Percentiles rank a stretch among this genome's conserved stretches.
These are phyloP conservation scores for Termitomyces sp. DNA, from an alignment of 768 basidiomycete genomes.

Conservation along the genomic window DNA sequence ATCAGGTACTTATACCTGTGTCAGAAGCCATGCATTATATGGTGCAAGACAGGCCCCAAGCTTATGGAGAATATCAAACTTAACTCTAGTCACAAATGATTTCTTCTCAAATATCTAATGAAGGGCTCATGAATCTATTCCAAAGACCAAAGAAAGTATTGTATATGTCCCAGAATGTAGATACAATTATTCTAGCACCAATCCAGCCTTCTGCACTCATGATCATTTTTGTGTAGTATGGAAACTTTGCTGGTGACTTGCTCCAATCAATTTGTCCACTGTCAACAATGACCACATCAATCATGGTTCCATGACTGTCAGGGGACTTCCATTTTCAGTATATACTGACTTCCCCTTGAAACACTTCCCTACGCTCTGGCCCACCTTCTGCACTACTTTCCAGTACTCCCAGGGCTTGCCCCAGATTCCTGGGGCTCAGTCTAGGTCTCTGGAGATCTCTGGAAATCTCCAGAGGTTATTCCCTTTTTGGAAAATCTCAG, in stretches of 20 bases:
- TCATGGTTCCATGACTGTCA: conserved; percentile 68
- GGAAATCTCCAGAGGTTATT: too few species aligned
- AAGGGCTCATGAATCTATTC: background rate
- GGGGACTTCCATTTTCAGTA: too few species aligned
- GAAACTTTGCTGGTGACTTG: conserved; percentile 41
- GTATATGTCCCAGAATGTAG: conserved; percentile 13
- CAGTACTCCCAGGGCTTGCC: too few species aligned
- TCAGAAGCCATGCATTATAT: conserved; percentile 51
- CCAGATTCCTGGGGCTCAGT: too few species aligned
- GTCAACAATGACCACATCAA: conserved; percentile 60
- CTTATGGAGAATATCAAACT: conserved; percentile 52
- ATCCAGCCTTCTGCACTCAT: conserved; percentile 7
- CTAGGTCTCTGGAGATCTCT: too few species aligned
- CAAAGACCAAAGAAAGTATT: background rate
- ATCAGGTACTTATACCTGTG: conserved; percentile 29
- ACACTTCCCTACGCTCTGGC: too few species aligned
- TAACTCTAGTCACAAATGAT: conserved; percentile 17
- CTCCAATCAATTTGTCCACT: conserved; percentile 56
- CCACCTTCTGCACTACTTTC: too few species aligned
- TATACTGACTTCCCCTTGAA: too few species aligned
- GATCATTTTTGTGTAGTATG: conserved; percentile 7
- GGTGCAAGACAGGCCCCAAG: conserved; percentile 49
- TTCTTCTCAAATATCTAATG: conserved; percentile 14
- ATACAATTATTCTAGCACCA: conserved; percentile 7
- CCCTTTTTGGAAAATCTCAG: too few species aligned